These are phyloP conservation scores for Raphanus hybrid DNA, from an alignment of 441 rosid species.

Conservation along the genomic window DNA sequence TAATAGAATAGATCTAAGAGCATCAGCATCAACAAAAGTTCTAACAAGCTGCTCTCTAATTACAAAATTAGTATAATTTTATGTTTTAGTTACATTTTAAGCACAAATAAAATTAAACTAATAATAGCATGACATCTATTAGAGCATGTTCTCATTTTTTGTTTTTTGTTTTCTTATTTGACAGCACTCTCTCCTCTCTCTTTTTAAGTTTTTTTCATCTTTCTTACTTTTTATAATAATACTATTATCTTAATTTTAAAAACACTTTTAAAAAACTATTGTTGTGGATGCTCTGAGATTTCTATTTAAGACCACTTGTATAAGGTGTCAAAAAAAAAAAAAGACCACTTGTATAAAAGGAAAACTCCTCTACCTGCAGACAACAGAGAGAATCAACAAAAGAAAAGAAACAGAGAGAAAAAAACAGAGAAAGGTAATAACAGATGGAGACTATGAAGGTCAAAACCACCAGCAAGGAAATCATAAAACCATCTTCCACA, in stretches of 20 bases:
- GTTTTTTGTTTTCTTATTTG: too few relatives aligned
- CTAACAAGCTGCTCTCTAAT: neutral
- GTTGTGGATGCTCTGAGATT: too few relatives aligned
- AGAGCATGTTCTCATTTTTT: neutral
- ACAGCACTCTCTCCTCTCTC: neutral
- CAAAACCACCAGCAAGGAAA: constrained; percentile 41
- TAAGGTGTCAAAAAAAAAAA: too few relatives aligned
- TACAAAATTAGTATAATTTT: too few relatives aligned
- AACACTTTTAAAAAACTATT: too few relatives aligned
- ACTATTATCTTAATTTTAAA: too few relatives aligned
- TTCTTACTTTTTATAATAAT: too few relatives aligned
- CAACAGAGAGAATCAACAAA: neutral
- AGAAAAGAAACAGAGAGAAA: neutral
- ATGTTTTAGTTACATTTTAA: too few relatives aligned
- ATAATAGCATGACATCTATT: neutral
- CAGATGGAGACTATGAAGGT: constrained; percentile 43
- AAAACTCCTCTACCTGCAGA: neutral
- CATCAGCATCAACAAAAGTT: neutral
- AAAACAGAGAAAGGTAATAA: neutral
- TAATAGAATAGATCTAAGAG: too few relatives aligned
- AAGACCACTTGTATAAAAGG: too few relatives aligned
- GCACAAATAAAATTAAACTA: neutral
- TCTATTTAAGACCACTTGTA: too few relatives aligned
- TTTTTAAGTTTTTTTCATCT: too few relatives aligned
- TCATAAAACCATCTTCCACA: constrained; percentile 55